Evolutionary conservation across 192 early-diverging fungal genomes (phyloP), one percentile per base, ranked within the genome.

Genomic region (Linderina pennispora): DNA sequence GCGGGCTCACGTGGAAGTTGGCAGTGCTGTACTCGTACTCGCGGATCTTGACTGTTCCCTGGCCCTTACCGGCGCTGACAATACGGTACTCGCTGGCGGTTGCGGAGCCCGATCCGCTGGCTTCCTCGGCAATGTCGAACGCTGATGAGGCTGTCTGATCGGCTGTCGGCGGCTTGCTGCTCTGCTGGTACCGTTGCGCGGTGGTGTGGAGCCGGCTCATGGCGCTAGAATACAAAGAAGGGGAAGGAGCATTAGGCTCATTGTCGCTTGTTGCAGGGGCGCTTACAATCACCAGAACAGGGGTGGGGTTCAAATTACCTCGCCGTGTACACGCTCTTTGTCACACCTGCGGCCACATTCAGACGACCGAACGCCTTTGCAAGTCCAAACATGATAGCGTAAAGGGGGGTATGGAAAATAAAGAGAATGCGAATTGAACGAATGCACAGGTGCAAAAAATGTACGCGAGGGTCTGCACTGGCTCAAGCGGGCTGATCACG

Each of bases 1-100:
- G 77, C n/a, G 81, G 80, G 26, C 82, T 80, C 0, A 75, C 78
- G 42, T 73, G 81, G 62, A 87, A 89, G 50, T 84, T 81, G 34
- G 61, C 71, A 6, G 85, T 83, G 18, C 46, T 55, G 55, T 59
- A 76, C 4, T 40, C 24, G 23, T 50, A 50, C 49, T 76, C 70
- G 9, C 58, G 32, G 15, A 65, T 41, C 3, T 24, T 18, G 0
- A 45, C 36, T 0, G 19, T 45, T 0, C 67, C 67, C 23, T 55
- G 17, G 9, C 67, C 67, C 17, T 43, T 40, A 1, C 50, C 50
- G 5, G 38, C 38, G n/a, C 42, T 42, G 0, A 57, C 46, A 1
- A 25, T 36, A 14, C 52, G 48, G 22, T 28, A 36, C n/a, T 36
- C 41, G 2, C 13, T 23, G 28, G 22, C 3, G 1, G 15, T 31